Evolutionary conservation across 257 asterid genomes (phyloP), one percentile per base, ranked within the genome.

Genomic region (Paraleonurus japonicus): DNA sequence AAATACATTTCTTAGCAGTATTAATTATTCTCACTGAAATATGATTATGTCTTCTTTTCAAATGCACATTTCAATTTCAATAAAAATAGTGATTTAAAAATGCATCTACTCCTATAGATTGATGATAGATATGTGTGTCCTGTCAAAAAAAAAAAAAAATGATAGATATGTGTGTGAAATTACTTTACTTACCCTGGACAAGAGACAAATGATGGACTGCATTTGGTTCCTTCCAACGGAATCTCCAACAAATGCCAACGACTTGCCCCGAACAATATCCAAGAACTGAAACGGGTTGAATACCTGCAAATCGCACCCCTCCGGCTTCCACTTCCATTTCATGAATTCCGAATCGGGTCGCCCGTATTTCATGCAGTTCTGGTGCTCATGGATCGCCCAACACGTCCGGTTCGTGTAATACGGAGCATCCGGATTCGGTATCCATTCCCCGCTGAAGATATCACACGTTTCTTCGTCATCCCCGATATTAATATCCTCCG

Each of bases 181-280:
- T 15, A 37, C 15, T 3, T n/a, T 0, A n/a, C 79, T 62, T 80
- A 89, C 96, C 79, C 82, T 81, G 41, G 93, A 79, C 65, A 89
- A 74, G 67, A 87, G 87, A 76, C 93, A 89, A 32, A 81, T 80
- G 80, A 89, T 75, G 58, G 96, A 87, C 67, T 89, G 95, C 85
- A 85, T 77, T 51, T 88, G 95, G 53, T 85, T 88, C 78, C 92
- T 79, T 30, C 84, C 92, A 0, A 89, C 80, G 1, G 93, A 86
- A 69, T 89, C 96, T 0, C 96, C 95, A 3, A 88, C 88, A 43
- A 88, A 85, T 3, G 92, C 90, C 86, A 88, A 16, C 0, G 89
- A 70, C 62, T 81, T 88, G 1, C 74, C 86, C 67, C 92, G 61
- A 5, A 86, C 86, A 10, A 83, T 73, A 37, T 86, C 90, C 78